Base-by-base conservation (phyloP, 192 early-diverging fungal genomes). In the Irineochytrium annulatum region DNA sequence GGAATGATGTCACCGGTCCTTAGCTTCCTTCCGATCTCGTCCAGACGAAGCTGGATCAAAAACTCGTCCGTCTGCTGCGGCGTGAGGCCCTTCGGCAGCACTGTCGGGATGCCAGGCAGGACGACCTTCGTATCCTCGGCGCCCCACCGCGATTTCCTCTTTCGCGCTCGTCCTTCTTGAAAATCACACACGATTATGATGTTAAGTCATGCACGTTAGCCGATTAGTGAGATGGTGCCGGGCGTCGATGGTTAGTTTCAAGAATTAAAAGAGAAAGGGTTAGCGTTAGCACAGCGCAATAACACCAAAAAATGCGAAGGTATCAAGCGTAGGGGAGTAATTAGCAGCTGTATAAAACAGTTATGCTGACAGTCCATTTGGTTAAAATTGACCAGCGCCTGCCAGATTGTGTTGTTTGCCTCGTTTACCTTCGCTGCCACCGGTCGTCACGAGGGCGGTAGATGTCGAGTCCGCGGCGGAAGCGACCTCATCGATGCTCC, bases 91-190 rank as follows among this genome's bases (percentile, higher is more conserved):
- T 87, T 67, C 2, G 94, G 85, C 34, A 94, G 67, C 13, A 89
- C 81, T 0, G 90, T 92, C 1, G 91, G 86, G 48, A 90, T 66
- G 16, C 86, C 90, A 14, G 90, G 83, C 35, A 87, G 87, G 46
- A 80, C 83, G 27, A 89, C 77, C 56, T 87, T 89, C 20, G 80
- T 67, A 30, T 88, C 81, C 17, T 81, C 81, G 34, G 80, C 80
- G 32, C 92, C 93, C 95, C 95, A 98, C n/a, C 95, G 86, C 69
- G 86, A 91, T 54, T 79, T 86, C 55, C 88, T 80, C 44, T 88
- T 72, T 3, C 72, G 31, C 3, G 74, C 52, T 43, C 67, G 54
- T 27, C 70, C 72, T 67, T 71, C 70, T 45, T 69, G 39, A 22
- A 39, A 29, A 34, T 45, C n/a, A 16, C n/a, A 14, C n/a, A 34